Percentiles rank a stretch among this genome's conserved stretches.
Conservation (phyloP, 345 rosid species). For the Populus davidiana region DNA sequence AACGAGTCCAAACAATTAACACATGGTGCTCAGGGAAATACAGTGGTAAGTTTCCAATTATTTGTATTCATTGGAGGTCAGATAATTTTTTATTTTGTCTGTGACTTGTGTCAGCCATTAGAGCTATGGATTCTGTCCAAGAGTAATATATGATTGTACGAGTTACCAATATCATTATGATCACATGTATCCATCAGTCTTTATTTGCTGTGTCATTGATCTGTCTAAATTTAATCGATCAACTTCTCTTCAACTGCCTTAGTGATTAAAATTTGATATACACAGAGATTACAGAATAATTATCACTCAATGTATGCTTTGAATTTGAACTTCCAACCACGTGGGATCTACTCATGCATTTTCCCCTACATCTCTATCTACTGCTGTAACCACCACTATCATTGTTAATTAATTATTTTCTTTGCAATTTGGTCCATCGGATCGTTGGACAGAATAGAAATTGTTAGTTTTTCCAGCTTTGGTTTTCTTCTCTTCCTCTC, state of each 20-base stretch:
- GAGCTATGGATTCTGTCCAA: neutral
- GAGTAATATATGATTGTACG: neutral
- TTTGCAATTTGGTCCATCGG: neutral
- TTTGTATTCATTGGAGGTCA: neutral
- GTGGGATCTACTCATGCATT: neutral
- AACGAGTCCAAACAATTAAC: slow-evolving; percentile 65
- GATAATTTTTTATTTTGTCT: neutral
- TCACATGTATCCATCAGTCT: neutral
- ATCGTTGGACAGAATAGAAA: neutral
- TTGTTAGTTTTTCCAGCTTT: neutral
- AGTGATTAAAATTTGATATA: neutral
- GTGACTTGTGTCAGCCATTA: neutral
- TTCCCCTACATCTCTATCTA: neutral
- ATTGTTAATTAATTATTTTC: neutral
- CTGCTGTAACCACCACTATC: neutral
- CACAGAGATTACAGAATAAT: neutral
- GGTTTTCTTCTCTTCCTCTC: neutral
- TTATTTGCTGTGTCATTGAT: neutral
- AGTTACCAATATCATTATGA: neutral
- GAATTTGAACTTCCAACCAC: neutral
- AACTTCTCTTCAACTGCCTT: neutral
- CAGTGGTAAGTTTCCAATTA: slow-evolving; percentile 48
- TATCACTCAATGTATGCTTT: neutral
- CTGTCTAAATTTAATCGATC: neutral
- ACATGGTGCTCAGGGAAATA: slow-evolving; percentile 54